These are phyloP conservation scores for Selaginella moellendorffii DNA, from an alignment of 75 land plant species.

Conservation along the genomic window DNA sequence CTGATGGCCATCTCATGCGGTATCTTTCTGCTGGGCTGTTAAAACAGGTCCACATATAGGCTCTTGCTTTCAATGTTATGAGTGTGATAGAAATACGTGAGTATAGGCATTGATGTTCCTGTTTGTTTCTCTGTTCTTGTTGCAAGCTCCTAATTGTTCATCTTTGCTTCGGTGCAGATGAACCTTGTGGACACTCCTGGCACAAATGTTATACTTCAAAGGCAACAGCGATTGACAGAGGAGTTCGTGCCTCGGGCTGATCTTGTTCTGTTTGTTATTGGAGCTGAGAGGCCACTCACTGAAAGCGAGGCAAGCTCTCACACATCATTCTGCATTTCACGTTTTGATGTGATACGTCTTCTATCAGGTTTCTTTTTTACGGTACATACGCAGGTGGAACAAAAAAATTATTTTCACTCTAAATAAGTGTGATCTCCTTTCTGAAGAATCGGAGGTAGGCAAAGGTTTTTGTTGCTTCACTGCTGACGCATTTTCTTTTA, in stretches of 20 bases:
- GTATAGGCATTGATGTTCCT: too few species aligned
- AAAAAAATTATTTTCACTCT: conserved; percentile 80
- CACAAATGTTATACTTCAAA: conserved; percentile 91
- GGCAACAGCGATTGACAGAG: conserved; percentile 92
- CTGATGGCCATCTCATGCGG: conserved; percentile 85
- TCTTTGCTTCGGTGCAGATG: conserved; percentile 53
- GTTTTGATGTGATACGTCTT: background rate
- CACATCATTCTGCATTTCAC: background rate
- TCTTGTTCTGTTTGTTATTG: conserved; percentile 80
- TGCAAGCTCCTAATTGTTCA: too few species aligned
- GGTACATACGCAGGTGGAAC: conserved; percentile 81
- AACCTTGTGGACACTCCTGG: conserved; percentile 93
- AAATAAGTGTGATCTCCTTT: conserved; percentile 75
- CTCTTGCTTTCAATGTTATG: too few species aligned
- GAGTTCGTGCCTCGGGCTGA: conserved; percentile 97
- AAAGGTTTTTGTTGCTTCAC: background rate
- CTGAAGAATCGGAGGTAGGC: conserved; percentile 47
- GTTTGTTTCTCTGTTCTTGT: too few species aligned
- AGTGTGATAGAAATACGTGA: too few species aligned
- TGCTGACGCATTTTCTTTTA: background rate
- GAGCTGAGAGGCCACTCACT: conserved; percentile 88
- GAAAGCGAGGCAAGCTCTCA: conserved; percentile 74
- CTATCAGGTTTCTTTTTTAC: conserved; percentile 66
- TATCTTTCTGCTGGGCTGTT: conserved; percentile 75
- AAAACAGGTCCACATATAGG: conserved; percentile 77